These are phyloP conservation scores for Discostella stelligera DNA, from an alignment of 352 stramenopile species.

Conservation along the genomic window DNA sequence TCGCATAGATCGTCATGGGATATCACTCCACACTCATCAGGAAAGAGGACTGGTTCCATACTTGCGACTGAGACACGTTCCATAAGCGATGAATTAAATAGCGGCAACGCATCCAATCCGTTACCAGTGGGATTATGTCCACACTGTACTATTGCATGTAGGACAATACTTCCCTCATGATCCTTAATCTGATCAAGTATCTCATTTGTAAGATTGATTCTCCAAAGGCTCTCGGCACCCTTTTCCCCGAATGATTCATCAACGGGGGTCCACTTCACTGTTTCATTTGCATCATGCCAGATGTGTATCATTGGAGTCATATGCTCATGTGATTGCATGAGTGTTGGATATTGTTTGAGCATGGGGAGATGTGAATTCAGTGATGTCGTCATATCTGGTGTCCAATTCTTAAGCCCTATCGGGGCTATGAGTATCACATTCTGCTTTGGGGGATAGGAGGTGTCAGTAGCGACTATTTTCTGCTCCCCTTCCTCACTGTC, in stretches of 20 bases:
- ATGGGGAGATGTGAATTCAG: slow-evolving; percentile 35
- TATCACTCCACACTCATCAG: slow-evolving; percentile 27
- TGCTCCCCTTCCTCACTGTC: not conserved
- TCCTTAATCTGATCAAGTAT: not conserved
- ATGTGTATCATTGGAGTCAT: slow-evolving; percentile 59
- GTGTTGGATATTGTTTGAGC: slow-evolving; percentile 17
- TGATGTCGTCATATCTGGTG: slow-evolving; percentile 11
- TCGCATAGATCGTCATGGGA: slow-evolving; percentile 20
- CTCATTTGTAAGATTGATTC: slow-evolving; percentile 13
- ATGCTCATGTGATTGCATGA: slow-evolving; percentile 25
- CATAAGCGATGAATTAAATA: slow-evolving; percentile 39
- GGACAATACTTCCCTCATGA: slow-evolving; percentile 18
- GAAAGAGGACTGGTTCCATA: slow-evolving; percentile 56
- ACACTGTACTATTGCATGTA: slow-evolving; percentile 52
- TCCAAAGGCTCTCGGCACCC: slow-evolving; percentile 58
- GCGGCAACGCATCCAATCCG: slow-evolving; percentile 41
- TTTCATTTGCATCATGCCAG: slow-evolving; percentile 59
- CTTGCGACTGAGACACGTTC: slow-evolving; percentile 23
- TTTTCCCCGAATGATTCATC: slow-evolving; percentile 51
- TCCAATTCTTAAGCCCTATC: slow-evolving; percentile 51
- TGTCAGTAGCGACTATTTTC: not conserved
- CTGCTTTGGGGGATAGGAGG: slow-evolving; percentile 22
- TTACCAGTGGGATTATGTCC: slow-evolving; percentile 30
- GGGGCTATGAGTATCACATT: slow-evolving; percentile 49
- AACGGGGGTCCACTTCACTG: slow-evolving; percentile 49